Evolutionary conservation across 768 basidiomycete genomes (phyloP).

Genomic region (Coprinopsis marcescibilis): DNA sequence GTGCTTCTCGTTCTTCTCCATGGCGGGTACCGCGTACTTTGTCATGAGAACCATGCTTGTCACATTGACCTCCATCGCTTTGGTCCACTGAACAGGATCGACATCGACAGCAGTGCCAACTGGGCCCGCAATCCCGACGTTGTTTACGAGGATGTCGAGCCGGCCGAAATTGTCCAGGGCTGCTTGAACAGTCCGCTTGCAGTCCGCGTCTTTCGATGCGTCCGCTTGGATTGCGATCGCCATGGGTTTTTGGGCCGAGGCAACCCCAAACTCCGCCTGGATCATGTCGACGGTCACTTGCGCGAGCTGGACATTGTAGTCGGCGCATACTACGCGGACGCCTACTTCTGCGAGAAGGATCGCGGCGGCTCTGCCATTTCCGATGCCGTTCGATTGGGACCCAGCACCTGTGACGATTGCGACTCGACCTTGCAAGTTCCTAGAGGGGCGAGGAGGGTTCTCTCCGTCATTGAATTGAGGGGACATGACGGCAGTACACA

Average conservation of each 20-base stretch:
- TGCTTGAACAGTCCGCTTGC: constrained; percentile 29
- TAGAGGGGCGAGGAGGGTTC: constrained; percentile 28
- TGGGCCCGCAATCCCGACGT: constrained; percentile 35
- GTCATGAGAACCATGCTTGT: constrained; percentile 41
- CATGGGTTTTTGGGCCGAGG: constrained; percentile 20
- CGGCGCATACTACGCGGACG: constrained; percentile 30
- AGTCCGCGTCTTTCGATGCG: constrained; percentile 29
- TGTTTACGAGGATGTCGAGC: constrained; percentile 38
- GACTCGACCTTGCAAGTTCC: constrained; percentile 26
- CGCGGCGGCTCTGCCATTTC: constrained; percentile 36
- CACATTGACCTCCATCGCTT: constrained; percentile 32
- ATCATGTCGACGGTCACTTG: constrained; percentile 36
- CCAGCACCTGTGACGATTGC: constrained; percentile 40
- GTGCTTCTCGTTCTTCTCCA: constrained; percentile 29
- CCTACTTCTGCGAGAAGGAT: constrained; percentile 39
- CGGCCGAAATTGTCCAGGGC: constrained; percentile 31
- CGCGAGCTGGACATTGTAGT: constrained; percentile 31
- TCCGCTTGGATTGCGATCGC: constrained; percentile 31
- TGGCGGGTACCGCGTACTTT: constrained; percentile 37
- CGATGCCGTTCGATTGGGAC: constrained; percentile 32
- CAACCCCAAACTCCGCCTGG: constrained; percentile 25
- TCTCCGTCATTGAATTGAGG: not conserved
- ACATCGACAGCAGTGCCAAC: constrained; percentile 34
- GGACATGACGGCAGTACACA: not conserved
- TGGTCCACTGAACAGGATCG: constrained; percentile 28